Conservation (phyloP, 805 yeast genomes). For the Danielozyma ontarioensis region DNA sequence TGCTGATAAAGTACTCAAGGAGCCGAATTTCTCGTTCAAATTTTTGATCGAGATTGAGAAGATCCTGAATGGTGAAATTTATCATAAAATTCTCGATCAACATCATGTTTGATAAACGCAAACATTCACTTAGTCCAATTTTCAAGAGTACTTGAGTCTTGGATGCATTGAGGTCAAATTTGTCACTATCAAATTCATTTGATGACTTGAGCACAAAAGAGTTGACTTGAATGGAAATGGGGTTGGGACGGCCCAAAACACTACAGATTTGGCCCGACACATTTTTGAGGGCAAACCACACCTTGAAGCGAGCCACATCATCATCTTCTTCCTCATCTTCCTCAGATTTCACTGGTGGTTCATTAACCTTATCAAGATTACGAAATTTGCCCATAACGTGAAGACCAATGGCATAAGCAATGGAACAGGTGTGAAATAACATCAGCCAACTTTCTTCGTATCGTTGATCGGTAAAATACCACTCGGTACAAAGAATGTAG, state of each 20-base stretch:
- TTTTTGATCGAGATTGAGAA: conserved; percentile 33
- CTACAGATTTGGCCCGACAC: conserved; percentile 47
- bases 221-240: conserved; percentile 41
- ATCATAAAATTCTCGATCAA: conserved; percentile 48
- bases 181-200: conserved; percentile 7
- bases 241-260: conserved; percentile 50
- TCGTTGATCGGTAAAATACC: conserved; percentile 42
- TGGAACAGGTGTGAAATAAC: conserved; percentile 45
- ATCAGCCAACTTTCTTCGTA: conserved; percentile 50
- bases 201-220: conserved; percentile 20
- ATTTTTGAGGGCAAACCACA: conserved; percentile 48
- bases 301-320: conserved; percentile 33
- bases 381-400: conserved; percentile 39
- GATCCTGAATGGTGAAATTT: conserved; percentile 37
- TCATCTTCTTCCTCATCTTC: conserved; percentile 26
- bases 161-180: conserved; percentile 12
- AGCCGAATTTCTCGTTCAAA: conserved; percentile 39
- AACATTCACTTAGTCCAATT: conserved; percentile 46
- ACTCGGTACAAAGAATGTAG: conserved; percentile 47
- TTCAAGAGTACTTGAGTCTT: conserved; percentile 32
- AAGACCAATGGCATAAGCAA: conserved; percentile 47
- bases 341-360: conserved; percentile 1
- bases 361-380: not conserved
- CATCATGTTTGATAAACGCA: conserved; percentile 44
- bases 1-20: conserved; percentile 20